Base-by-base conservation (phyloP, 2,329 filamentous ascomycete genomes). In the Monosporascus sp. region DNA sequence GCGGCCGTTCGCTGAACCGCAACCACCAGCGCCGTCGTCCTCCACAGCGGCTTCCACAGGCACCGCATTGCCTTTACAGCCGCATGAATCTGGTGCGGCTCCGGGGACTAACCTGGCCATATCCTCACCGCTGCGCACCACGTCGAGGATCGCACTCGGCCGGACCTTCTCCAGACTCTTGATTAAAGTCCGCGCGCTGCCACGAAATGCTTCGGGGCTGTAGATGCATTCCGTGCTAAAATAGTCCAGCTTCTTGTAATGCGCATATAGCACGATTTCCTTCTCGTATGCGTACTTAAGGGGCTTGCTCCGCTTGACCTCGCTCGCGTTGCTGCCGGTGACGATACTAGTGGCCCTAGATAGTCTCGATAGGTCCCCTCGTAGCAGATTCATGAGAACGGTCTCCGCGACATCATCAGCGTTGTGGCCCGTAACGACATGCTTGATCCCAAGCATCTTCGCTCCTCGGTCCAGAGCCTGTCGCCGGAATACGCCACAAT, bases 171-270 rank as follows among this genome's bases (percentile, higher is more conserved):
- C 94, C 35, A 99, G 76, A 62, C 93, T 96, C 74, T 99, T 99
- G 71, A 99, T 96, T 54, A 99, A 74, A 25, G 87, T 89, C 58
- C 94, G 82, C 2, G 94, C 94, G 60, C 90, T 96, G 3, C 94
- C 94, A 54, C 94, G 82, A 67, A 99, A 99, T 2, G 94, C 94
- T 72, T 99, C 94, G 0, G 94, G 94, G 51, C 90, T 96, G 76
- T 99, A 99, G 56, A 99, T 91, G 76, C 94, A 99, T 73, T 99
- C 94, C 0, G 94, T 99, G 65, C 87, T 96, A 73, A 99, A 99
- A 73, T 99, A 99, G 68, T 97, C 92, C 58, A 99, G 78, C 70
- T 92, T 92, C 72, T 94, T 96, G 76, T 99, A 91, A 67, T 97
- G 90, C 5, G 94, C 94, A 68, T 99, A 99, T 6, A 99, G 79